Evolutionary conservation across 345 rosid genomes (phyloP).

Genomic region (Brassica carinata): DNA sequence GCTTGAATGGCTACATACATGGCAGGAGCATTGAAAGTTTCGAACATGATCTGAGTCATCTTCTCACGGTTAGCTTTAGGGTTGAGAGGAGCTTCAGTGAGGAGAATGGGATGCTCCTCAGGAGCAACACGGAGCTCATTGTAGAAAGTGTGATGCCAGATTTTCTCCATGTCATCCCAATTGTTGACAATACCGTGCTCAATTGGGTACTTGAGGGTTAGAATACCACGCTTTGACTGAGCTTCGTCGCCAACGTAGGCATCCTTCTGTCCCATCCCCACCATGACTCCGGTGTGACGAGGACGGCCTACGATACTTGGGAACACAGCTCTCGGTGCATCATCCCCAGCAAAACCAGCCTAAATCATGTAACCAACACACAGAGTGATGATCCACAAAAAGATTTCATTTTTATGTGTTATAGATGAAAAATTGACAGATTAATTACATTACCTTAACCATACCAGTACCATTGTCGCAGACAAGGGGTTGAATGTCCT

Average conservation of each 20-base stretch:
- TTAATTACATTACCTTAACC: neutral
- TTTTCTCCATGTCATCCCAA: slow-evolving; percentile 96
- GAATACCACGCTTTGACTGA: slow-evolving; percentile 72
- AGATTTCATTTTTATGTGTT: no score
- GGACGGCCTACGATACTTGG: slow-evolving; percentile 91
- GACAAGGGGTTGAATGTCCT: neutral
- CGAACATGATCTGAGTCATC: slow-evolving; percentile 94
- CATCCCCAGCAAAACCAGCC: slow-evolving; percentile 98
- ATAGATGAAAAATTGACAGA: no score
- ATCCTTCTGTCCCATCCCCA: slow-evolving; percentile 80
- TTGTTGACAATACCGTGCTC: slow-evolving; percentile 92
- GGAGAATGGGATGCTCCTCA: slow-evolving; percentile 72
- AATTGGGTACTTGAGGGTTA: slow-evolving; percentile 72
- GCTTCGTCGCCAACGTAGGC: slow-evolving; percentile 90
- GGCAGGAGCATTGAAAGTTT: slow-evolving; percentile 81
- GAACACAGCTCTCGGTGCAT: slow-evolving; percentile 85
- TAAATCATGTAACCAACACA: slow-evolving; percentile 38
- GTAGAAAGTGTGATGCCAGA: slow-evolving; percentile 89
- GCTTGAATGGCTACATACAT: slow-evolving; percentile 93
- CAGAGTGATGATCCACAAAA: no score
- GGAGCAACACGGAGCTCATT: slow-evolving; percentile 96
- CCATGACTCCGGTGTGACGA: slow-evolving; percentile 89
- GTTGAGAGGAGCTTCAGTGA: slow-evolving; percentile 88
- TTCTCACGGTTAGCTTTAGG: slow-evolving; percentile 95
- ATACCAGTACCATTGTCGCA: neutral